phyloP scores from a whole-genome alignment of 768 basidiomycete species.

The Mycena filopes region DNA sequence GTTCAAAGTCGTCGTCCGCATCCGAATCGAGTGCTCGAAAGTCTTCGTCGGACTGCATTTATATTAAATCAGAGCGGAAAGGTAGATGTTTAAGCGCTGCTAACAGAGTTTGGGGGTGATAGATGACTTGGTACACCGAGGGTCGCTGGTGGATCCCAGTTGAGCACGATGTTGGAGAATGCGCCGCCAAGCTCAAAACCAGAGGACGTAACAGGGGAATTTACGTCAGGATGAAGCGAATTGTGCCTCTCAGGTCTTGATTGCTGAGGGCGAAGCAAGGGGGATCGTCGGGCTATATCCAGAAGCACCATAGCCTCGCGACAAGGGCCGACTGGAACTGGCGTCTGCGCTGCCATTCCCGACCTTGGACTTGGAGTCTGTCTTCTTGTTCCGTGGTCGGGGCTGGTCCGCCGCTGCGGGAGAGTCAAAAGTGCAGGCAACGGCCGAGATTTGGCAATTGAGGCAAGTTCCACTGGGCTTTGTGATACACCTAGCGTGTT shows the following conservation, averaged over 20 bases:
- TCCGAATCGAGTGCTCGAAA: slow-evolving; percentile 31
- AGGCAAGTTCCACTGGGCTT: slow-evolving; percentile 32
- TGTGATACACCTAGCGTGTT: slow-evolving; percentile 23
- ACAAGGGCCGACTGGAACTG: slow-evolving; percentile 15
- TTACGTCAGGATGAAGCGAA: slow-evolving; percentile 34
- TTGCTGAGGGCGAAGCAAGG: slow-evolving; percentile 21
- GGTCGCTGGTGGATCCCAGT: slow-evolving; percentile 30
- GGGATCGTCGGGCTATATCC: slow-evolving; percentile 31
- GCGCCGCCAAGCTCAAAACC: slow-evolving; percentile 30
- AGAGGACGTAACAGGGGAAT: slow-evolving; percentile 29
- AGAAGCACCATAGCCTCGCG: slow-evolving; percentile 23
- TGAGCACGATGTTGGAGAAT: slow-evolving; percentile 32
- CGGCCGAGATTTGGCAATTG: slow-evolving; percentile 34
- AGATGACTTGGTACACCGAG: slow-evolving; percentile 11
- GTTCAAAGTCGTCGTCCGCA: slow-evolving; percentile 33
- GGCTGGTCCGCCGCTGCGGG: slow-evolving; percentile 31
- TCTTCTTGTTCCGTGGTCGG: slow-evolving; percentile 31
- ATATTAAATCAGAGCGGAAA: background rate
- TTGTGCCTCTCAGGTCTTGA: slow-evolving; percentile 33
- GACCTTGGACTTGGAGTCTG: slow-evolving; percentile 24
- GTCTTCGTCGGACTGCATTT: slow-evolving; percentile 23
- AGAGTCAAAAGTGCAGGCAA: slow-evolving; percentile 31
- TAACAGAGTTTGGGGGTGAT: slow-evolving; percentile 2
- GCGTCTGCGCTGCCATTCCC: slow-evolving; percentile 22
- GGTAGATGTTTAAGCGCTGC: background rate